phyloP scores from a whole-genome alignment of 1,284 basidiomycete species.

The Flammula alnicola region DNA sequence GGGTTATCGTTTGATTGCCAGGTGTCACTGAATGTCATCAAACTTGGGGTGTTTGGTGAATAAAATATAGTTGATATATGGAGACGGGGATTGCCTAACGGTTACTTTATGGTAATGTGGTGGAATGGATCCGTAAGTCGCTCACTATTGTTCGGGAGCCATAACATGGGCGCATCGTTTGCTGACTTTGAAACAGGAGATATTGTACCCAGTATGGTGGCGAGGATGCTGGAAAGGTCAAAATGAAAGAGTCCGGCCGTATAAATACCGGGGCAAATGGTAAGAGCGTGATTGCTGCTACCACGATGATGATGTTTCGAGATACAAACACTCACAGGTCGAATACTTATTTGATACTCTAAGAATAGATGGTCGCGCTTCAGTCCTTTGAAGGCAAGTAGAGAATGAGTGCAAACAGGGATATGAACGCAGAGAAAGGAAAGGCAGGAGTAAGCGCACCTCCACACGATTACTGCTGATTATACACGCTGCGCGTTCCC shows the following conservation, averaged over 20 bases:
- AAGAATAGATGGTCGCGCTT: not conserved
- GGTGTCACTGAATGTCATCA: constrained; percentile 5
- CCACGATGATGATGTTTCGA: no score
- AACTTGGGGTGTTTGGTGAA: no score
- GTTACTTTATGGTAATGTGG: no score
- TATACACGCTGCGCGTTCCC: constrained; percentile 1
- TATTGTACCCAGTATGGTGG: not conserved
- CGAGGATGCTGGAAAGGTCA: no score
- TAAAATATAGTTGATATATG: no score
- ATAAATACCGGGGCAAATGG: no score
- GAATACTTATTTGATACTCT: not conserved
- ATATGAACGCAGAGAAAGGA: constrained; percentile 3
- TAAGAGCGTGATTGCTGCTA: no score
- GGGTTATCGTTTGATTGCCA: constrained; percentile 25
- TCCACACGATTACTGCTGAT: constrained; percentile 2
- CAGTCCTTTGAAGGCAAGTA: not conserved
- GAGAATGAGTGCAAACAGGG: not conserved
- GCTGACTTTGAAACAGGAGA: not conserved
- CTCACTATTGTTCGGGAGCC: not conserved
- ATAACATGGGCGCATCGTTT: not conserved
- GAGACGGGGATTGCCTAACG: no score
- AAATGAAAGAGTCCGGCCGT: no score
- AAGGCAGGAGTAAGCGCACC: constrained; percentile 4
- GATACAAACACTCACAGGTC: not conserved
- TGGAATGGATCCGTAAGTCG: no score